Conservation (phyloP, 306 rosid genomes). For the Pueraria montana region DNA sequence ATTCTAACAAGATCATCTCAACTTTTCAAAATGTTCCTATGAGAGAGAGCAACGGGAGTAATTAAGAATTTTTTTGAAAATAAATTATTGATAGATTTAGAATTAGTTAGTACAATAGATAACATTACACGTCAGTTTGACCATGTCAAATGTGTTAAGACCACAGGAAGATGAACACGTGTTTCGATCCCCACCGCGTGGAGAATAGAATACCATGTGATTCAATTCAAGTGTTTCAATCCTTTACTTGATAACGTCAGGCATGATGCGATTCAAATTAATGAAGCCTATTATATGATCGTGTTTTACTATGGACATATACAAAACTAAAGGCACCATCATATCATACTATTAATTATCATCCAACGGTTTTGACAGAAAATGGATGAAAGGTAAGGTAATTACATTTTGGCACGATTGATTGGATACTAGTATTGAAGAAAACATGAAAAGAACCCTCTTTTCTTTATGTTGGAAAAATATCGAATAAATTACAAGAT, state of each 20-base stretch:
- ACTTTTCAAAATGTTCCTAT: not conserved
- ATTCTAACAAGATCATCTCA: not conserved
- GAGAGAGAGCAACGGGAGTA: not conserved
- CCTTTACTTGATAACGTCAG: not conserved
- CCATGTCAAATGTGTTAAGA: not conserved
- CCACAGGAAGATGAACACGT: constrained; percentile 23
- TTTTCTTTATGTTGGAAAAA: not conserved
- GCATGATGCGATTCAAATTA: not conserved
- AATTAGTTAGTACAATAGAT: not conserved
- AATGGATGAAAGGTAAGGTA: not conserved
- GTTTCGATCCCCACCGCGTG: not conserved
- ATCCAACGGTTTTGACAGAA: not conserved
- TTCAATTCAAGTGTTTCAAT: not conserved
- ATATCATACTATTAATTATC: not conserved
- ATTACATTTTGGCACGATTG: not conserved
- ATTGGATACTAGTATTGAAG: not conserved
- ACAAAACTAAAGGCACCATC: not conserved
- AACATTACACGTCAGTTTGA: not conserved
- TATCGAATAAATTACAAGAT: not conserved
- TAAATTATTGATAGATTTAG: not conserved
- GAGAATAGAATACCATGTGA: constrained; percentile 13
- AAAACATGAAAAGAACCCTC: not conserved
- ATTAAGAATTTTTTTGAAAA: not conserved
- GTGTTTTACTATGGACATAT: not conserved
- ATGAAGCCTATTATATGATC: not conserved